Percentiles rank a stretch among this genome's conserved stretches.
Conservation (phyloP, 2,329 filamentous ascomycete species). For the Drechslerella coelobrocha region DNA sequence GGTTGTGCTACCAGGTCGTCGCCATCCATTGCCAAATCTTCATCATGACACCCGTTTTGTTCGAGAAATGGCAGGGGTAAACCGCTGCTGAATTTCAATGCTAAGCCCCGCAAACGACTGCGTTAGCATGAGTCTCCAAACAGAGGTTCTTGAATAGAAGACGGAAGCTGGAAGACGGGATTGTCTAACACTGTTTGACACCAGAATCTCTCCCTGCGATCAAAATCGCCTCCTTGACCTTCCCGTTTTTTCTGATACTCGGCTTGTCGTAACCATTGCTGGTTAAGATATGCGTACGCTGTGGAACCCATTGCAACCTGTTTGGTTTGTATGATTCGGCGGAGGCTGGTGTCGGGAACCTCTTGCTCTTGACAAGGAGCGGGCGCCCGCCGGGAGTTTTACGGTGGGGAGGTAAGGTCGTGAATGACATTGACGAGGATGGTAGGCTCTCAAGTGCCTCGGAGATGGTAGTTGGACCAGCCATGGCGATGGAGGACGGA, state of each 20-base stretch:
- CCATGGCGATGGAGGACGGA: conserved; percentile 12
- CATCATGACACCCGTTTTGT: conserved; percentile 39
- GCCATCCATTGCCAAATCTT: conserved; percentile 18
- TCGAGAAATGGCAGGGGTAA: conserved; percentile 33
- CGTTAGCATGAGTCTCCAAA: too few relatives aligned
- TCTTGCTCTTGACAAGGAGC: conserved; percentile 16
- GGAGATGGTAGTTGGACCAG: conserved; percentile 25
- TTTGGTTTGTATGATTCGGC: conserved; percentile 12
- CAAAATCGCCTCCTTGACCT: conserved; percentile 32
- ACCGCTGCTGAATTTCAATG: conserved; percentile 20
- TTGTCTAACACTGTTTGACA: conserved; percentile 30
- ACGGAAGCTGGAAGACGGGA: neutral
- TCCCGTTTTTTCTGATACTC: neutral
- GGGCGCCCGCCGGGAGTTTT: neutral
- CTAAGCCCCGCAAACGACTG: too few relatives aligned
- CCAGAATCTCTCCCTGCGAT: conserved; percentile 27
- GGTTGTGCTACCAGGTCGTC: neutral
- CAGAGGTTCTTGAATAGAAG: too few relatives aligned
- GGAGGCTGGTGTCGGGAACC: conserved; percentile 7
- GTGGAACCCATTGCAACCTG: conserved; percentile 19
- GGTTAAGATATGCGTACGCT: conserved; percentile 21
- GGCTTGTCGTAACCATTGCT: neutral
- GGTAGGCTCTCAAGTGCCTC: conserved; percentile 38
- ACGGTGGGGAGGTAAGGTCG: neutral
- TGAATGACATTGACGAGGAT: conserved; percentile 17